These are phyloP conservation scores for Flaveria brownii DNA, from an alignment of 129 eudicot genomes.

Conservation along the genomic window DNA sequence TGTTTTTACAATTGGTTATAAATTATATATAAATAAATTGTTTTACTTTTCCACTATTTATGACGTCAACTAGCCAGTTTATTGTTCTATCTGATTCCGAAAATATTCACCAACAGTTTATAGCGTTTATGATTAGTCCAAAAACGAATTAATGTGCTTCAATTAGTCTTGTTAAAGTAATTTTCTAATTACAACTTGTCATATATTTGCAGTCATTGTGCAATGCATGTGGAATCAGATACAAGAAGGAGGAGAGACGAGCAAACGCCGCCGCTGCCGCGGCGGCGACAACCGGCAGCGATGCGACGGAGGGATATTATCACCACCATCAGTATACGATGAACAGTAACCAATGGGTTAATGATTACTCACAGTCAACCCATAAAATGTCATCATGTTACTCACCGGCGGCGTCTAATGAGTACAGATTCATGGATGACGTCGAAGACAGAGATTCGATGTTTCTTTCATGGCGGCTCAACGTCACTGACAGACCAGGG, in stretches of 20 bases:
- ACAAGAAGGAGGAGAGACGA: constrained; percentile 94
- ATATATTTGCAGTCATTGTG: constrained; percentile 82
- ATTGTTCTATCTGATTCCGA: too few species aligned
- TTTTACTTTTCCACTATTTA: too few species aligned
- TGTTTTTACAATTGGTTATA: too few species aligned
- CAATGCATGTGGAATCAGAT: constrained; percentile 97
- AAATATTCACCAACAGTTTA: too few species aligned
- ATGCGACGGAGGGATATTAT: constrained; percentile 32
- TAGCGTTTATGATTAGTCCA: too few species aligned
- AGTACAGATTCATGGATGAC: constrained; percentile 76
- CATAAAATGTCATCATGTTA: constrained; percentile 66
- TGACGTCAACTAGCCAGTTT: too few species aligned
- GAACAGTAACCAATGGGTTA: constrained; percentile 41
- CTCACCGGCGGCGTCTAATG: constrained; percentile 57
- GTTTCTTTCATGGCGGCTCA: constrained; percentile 80
- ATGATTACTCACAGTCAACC: constrained; percentile 42
- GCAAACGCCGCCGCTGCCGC: constrained; percentile 85
- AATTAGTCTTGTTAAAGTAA: not conserved
- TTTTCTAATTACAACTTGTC: not conserved
- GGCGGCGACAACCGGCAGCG: constrained; percentile 33
- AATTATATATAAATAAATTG: too few species aligned
- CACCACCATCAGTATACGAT: constrained; percentile 52
- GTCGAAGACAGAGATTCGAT: constrained; percentile 63
- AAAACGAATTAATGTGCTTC: not conserved
- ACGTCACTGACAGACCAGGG: constrained; percentile 77